Evolutionary conservation across 2,329 filamentous ascomycete species (phyloP).

Genomic region (Endothia cerciana): DNA sequence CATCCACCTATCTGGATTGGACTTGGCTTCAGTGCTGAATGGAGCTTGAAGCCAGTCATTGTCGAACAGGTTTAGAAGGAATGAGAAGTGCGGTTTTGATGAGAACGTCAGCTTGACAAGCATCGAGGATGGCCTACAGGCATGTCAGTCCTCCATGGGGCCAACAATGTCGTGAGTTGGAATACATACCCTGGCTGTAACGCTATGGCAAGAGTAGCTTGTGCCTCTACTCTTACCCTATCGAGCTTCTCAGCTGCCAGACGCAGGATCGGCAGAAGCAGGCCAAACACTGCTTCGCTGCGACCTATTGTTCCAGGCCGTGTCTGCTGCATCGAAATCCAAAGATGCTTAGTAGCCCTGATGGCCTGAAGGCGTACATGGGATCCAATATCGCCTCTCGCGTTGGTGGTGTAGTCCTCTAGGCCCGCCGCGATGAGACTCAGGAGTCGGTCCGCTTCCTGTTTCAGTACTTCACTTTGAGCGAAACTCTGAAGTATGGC

Average conservation of each 20-base stretch:
- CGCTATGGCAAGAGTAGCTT: constrained; percentile 53
- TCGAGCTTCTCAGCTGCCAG: constrained; percentile 89
- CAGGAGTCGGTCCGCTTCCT: constrained; percentile 47
- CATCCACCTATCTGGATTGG: constrained; percentile 46
- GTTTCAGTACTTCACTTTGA: constrained; percentile 48
- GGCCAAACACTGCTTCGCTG: constrained; percentile 27
- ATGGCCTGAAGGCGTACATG: constrained; percentile 82
- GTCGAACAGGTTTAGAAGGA: constrained; percentile 53
- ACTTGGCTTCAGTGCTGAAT: constrained; percentile 41
- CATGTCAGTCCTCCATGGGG: constrained; percentile 7
- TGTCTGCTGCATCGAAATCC: constrained; percentile 34
- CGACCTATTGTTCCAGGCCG: neutral
- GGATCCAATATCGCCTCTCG: constrained; percentile 88
- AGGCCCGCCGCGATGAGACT: constrained; percentile 61
- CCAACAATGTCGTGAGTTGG: too few species aligned
- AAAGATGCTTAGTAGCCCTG: constrained; percentile 71
- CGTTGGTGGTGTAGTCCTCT: constrained; percentile 89
- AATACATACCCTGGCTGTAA: constrained; percentile 50
- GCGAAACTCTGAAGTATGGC: constrained; percentile 60
- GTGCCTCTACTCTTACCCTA: constrained; percentile 73
- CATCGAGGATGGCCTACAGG: constrained; percentile 39
- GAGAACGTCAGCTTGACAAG: constrained; percentile 55
- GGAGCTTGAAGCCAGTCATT: constrained; percentile 41
- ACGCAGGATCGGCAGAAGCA: constrained; percentile 61
- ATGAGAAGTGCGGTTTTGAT: constrained; percentile 62